phyloP scores from a whole-genome alignment of 805 yeast genomes.

The Nakazawaea holstii region DNA sequence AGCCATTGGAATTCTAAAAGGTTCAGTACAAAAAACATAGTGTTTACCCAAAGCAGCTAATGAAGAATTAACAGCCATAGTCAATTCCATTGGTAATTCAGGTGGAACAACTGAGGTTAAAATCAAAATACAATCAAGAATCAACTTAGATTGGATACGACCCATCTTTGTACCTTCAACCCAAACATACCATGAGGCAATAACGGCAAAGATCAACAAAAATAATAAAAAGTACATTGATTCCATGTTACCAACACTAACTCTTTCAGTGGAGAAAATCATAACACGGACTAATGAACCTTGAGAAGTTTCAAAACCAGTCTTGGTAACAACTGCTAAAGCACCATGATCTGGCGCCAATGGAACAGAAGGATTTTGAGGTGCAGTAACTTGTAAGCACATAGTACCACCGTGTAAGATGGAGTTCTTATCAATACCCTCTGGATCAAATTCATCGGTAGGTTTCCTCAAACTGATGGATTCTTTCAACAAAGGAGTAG shows the following conservation, averaged over 20 bases:
- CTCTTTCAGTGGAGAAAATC: conserved; percentile 95
- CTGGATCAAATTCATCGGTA: conserved; percentile 61
- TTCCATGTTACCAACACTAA: conserved; percentile 92
- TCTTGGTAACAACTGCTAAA: conserved; percentile 80
- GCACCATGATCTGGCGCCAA: conserved; percentile 91
- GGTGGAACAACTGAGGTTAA: conserved; percentile 98
- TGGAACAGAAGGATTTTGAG: conserved; percentile 47
- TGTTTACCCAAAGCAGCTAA: conserved; percentile 81
- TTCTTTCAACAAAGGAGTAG: conserved; percentile 93
- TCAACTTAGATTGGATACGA: conserved; percentile 87
- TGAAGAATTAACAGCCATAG: conserved; percentile 95
- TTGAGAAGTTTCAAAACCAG: conserved; percentile 98
- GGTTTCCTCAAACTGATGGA: conserved; percentile 79
- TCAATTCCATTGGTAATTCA: conserved; percentile 97
- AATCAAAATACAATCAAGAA: conserved; percentile 92
- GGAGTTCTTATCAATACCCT: conserved; percentile 85
- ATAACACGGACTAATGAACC: conserved; percentile 96
- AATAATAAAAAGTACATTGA: conserved; percentile 90
- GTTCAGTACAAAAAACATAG: conserved; percentile 95
- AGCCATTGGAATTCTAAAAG: conserved; percentile 95
- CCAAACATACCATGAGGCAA: conserved; percentile 98
- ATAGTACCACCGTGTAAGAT: conserved; percentile 93
- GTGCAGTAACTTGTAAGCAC: conserved; percentile 83
- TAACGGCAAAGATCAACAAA: conserved; percentile 83
- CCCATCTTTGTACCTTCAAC: conserved; percentile 95